Base-by-base conservation (phyloP, 2,329 filamentous ascomycete genomes). In the Hymenoscyphus infarciens region DNA sequence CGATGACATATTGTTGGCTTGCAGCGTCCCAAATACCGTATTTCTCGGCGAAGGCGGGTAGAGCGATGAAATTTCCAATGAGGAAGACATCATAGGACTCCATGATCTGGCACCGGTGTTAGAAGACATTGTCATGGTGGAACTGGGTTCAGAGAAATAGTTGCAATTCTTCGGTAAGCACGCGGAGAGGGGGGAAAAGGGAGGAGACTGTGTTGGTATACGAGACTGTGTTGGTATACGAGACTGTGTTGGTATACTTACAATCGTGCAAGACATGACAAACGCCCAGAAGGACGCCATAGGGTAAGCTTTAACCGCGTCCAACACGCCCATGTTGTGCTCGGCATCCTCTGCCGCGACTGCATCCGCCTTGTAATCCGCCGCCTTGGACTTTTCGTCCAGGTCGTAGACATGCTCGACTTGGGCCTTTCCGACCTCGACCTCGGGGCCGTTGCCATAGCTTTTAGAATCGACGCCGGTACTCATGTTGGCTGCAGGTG, bases 61-160 rank as follows among this genome's bases (percentile, higher is more conserved):
- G 77, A 62, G 84, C 83, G 52, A 87, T 74, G 73, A 87, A 87
- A 63, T 83, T 81, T 57, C 81, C 81, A 70, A 82, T 85, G 25
- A 87, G 75, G 77, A 87, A 87, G 65, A 87, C 81, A 72, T 80
- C 80, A 77, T 85, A 87, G 4, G 84, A 82, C 72, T 87, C 85
- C 85, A 87, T 87, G 68, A 78, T 84, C 84, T 87, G 39, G 13
- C 29, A 67, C 67, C 31, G 6, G 42, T 49, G 42, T 49, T 49
- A 49, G 19, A 49, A n/a, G 16, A n/a, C 16, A 42, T 42, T 7
- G n/a, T 13, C 16, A 42, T 42, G 4, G n/a, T 13, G 10, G 8
- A 35, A 13, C 2, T 35, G 8, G 10, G 7, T 31, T 54, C 31
- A 19, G n/a, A 52, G 8, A 13, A 25, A 25, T n/a, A 7, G 16